Base-by-base conservation (phyloP, 352 stramenopile genomes). In the Pythium phragmitis region DNA sequence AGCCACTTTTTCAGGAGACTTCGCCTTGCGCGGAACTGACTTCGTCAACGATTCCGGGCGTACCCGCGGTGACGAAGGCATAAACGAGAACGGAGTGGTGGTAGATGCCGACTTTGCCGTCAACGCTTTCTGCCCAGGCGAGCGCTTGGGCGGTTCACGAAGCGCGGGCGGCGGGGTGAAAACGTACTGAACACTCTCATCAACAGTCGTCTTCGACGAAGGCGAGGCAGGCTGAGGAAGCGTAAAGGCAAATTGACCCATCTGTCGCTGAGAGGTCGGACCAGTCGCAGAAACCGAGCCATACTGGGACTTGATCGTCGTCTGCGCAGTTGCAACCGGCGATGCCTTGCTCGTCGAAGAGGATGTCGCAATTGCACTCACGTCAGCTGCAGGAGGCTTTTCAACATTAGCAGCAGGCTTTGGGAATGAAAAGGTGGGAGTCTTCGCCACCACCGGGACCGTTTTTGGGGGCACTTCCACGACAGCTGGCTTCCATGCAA, bases 111-210 rank as follows among this genome's bases (percentile, higher is more conserved):
- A 23, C 26, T 60, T 60, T n/a, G 33, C 36, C 12, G 52, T 14
- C n/a, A 21, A 55, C 9, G 62, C 66, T 57, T 73, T 72, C 26
- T 72, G 60, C 4, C 57, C 53, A 21, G 65, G 8, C 33, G 67
- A 67, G 53, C 76, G 80, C 60, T 77, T 76, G 6, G 85, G 83
- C 8, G 85, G 85, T 45, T 92, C 82, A 39, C 81, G 77, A 63
- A 83, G 63, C 4, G 54, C 72, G 11, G 78, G 72, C 3, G 85
- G 77, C 9, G 82, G 75, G 46, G 85, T 91, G 58, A 94, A 92
- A 50, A 79, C 66, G 52, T 85, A 91, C 37, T 69, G 65, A 13
- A 91, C 73, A 16, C 49, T 69, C 21, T 91, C 82, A 13, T 88
- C 69, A 23, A 79, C 73, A 19, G 73, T 28, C 17, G 67, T 16